Evolutionary conservation across 257 asterid species (phyloP).

Genomic region (Solanum tarapatanum): DNA sequence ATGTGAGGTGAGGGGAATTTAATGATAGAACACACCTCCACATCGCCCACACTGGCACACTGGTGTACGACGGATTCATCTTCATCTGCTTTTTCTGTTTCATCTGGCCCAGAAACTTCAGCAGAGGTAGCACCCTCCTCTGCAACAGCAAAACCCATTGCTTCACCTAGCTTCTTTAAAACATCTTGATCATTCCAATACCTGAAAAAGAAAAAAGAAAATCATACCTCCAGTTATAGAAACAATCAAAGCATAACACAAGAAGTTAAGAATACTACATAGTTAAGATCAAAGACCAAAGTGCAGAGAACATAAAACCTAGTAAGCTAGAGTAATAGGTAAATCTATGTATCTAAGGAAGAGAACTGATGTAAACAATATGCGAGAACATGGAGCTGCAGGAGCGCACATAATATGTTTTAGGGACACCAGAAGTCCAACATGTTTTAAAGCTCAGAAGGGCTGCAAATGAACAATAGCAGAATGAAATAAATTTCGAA

Average conservation of each 20-base stretch:
- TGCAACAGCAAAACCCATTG: constrained; percentile 75
- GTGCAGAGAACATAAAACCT: background rate
- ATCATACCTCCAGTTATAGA: background rate
- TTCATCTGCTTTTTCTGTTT: constrained; percentile 59
- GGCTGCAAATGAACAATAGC: background rate
- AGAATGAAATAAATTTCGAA: background rate
- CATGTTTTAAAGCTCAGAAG: background rate
- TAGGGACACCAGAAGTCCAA: background rate
- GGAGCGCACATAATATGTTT: background rate
- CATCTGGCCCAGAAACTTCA: constrained; percentile 50
- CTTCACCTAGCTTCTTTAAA: constrained; percentile 80
- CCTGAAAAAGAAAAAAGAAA: constrained; percentile 22
- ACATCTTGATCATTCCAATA: constrained; percentile 89
- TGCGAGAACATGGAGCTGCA: background rate
- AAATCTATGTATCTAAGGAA: background rate
- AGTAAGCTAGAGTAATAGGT: background rate
- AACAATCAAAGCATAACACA: background rate
- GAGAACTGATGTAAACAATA: background rate
- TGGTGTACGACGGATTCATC: constrained; percentile 84
- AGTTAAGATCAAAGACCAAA: background rate
- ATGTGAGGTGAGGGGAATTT: background rate
- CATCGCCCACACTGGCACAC: constrained; percentile 80
- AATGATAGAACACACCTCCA: constrained; percentile 34
- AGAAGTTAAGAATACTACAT: background rate
- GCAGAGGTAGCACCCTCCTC: constrained; percentile 62